Evolutionary conservation across 306 rosid genomes (phyloP), one percentile per base, ranked within the genome.

Genomic region (Citrullus colocynthis): DNA sequence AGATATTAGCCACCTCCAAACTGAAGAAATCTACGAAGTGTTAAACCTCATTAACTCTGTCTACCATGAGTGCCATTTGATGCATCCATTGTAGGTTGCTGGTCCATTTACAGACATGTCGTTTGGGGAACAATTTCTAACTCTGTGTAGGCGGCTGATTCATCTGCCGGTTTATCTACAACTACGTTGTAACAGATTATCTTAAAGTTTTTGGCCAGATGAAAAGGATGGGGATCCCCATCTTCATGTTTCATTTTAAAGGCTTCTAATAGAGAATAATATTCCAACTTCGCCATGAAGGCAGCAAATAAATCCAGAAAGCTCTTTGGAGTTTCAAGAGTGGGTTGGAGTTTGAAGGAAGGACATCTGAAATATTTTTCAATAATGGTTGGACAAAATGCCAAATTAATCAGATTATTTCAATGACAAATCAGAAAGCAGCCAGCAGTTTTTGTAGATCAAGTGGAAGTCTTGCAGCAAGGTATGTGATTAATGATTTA

Each of bases 1-100:
- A 73, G 92, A 88, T 76, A 67, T 83, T 45, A 85, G 77, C 75
- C 91, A 87, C 88, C 89, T 87, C 80, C 88, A 75, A 56, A 84
- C 72, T 74, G 90, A 88, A 77, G 88, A 88, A 79, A 86, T 89
- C 67, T 81, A 79, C 24, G 11, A 51, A 54, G 70, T 90, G 72
- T 76, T 91, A 57, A 85, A 81, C 77, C 88, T 82, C 83, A 82
- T 80, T 85, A 84, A 85, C 55, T 42, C 67, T 77, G 82, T 79
- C 66, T 49, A 78, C 58, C 83, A 82, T 65, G 91, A 88, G 72
- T 87, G 87, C 80, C 75, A 67, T 52, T 78, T 55, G 51, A 52
- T 42, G 60, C 76, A 73, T 67, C 60, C 79, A 77, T 71, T 13
- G 9, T 48, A 48, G 58, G 73, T 65, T 65, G 16, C 24, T 65